These are phyloP conservation scores for Dothideomycetes sp. DNA, from an alignment of 2,329 filamentous ascomycete species.

Conservation along the genomic window DNA sequence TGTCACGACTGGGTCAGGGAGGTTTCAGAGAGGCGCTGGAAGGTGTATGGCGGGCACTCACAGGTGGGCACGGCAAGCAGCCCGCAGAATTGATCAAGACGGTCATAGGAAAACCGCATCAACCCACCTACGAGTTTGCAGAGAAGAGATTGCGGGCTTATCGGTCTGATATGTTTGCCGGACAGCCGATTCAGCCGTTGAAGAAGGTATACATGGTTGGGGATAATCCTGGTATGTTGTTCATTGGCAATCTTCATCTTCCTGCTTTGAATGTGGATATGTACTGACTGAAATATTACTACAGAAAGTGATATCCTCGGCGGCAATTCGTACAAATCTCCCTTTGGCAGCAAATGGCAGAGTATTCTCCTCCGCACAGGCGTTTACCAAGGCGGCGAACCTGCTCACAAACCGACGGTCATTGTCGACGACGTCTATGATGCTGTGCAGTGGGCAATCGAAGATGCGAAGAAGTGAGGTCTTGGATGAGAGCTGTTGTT, in stretches of 20 bases:
- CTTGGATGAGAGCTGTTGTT: too few relatives aligned
- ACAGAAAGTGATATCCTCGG: conserved; percentile 80
- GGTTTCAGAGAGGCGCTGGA: conserved; percentile 75
- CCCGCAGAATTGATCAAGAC: conserved; percentile 45
- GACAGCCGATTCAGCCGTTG: conserved; percentile 34
- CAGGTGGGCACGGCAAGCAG: conserved; percentile 43
- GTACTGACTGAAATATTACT: not conserved
- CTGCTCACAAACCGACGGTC: conserved; percentile 50
- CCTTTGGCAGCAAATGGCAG: conserved; percentile 60
- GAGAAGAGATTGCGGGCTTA: conserved; percentile 60
- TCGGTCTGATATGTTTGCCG: conserved; percentile 37
- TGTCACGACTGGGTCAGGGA: conserved; percentile 82
- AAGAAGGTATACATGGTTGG: conserved; percentile 87
- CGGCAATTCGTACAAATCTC: conserved; percentile 63
- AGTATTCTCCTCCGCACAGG: conserved; percentile 72
- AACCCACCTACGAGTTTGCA: conserved; percentile 71
- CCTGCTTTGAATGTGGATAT: not conserved
- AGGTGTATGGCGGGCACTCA: conserved; percentile 67
- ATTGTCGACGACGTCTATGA: conserved; percentile 65
- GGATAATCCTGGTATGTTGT: conserved; percentile 30
- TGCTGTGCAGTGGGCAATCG: conserved; percentile 67
- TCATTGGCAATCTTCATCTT: not conserved
- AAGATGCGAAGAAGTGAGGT: conserved; percentile 37
- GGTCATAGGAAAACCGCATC: conserved; percentile 74
- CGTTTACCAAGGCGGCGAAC: conserved; percentile 53